phyloP scores from a whole-genome alignment of 2,329 filamentous ascomycete species.

The Aspergillus terreus region DNA sequence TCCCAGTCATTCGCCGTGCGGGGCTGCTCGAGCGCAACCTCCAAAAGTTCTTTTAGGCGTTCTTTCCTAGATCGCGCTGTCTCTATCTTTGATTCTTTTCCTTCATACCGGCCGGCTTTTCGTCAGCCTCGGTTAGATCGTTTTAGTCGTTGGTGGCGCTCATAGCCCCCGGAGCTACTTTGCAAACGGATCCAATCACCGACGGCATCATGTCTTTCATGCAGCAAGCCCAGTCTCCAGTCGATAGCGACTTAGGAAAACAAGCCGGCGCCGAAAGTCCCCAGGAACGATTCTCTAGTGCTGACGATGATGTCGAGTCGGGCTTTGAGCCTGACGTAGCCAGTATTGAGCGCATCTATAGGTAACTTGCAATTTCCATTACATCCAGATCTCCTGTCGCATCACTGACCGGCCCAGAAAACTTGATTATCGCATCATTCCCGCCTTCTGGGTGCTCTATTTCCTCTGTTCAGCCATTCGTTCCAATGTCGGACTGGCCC shows the following conservation, averaged over 20 bases:
- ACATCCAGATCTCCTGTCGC: too few relatives aligned
- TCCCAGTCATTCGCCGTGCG: not conserved
- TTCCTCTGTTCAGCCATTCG: slow-evolving; percentile 90
- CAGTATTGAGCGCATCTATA: slow-evolving; percentile 38
- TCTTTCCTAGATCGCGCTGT: not conserved
- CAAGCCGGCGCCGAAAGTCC: slow-evolving; percentile 2
- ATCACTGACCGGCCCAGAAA: slow-evolving; percentile 37
- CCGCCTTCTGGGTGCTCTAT: slow-evolving; percentile 85
- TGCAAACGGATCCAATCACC: not conserved
- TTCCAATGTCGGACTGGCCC: slow-evolving; percentile 87
- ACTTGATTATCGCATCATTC: slow-evolving; percentile 56
- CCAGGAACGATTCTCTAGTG: slow-evolving; percentile 5
- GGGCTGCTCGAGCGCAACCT: not conserved
- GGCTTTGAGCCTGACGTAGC: slow-evolving; percentile 27
- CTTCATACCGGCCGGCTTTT: not conserved
- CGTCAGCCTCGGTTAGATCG: not conserved
- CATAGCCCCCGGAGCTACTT: not conserved
- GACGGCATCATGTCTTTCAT: not conserved
- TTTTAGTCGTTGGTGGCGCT: slow-evolving; percentile 1
- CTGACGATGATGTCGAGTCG: slow-evolving; percentile 18
- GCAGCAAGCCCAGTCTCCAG: not conserved
- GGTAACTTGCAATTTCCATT: slow-evolving; percentile 16
- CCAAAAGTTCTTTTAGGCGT: not conserved
- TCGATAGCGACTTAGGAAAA: slow-evolving; percentile 3
- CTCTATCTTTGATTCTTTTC: not conserved